A percentile compares a stretch with the other conserved stretches of the same genome.
These are phyloP conservation scores for Cladosporium sp. DNA, from an alignment of 2,329 filamentous ascomycete genomes.

Conservation along the genomic window DNA sequence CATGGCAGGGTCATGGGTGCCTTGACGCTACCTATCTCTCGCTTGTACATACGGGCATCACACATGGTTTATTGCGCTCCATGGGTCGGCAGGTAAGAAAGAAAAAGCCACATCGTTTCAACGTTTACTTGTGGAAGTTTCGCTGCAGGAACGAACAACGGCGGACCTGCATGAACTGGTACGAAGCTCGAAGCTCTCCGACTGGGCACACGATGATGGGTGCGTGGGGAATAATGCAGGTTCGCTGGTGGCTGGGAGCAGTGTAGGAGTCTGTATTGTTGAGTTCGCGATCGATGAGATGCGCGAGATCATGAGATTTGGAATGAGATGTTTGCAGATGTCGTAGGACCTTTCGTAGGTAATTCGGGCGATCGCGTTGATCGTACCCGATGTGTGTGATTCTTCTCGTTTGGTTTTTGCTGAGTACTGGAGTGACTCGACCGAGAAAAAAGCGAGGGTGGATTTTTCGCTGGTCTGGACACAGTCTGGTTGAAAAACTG, in stretches of 20 bases:
- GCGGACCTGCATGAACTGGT: slow-evolving; percentile 8
- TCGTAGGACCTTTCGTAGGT: not conserved
- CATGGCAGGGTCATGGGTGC: too few relatives aligned
- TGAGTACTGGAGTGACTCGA: not conserved
- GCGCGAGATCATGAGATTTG: not conserved
- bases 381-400: too few relatives aligned
- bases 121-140: not conserved
- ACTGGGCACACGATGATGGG: not conserved
- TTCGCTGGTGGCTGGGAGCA: slow-evolving; percentile 7
- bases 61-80: too few relatives aligned
- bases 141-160: slow-evolving; percentile 11
- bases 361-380: too few relatives aligned
- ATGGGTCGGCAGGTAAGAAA: not conserved
- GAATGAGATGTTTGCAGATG: not conserved
- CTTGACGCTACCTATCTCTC: too few relatives aligned
- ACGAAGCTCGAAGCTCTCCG: not conserved
- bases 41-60: too few relatives aligned
- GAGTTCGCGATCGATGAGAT: too few relatives aligned
- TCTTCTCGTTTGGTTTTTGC: not conserved
- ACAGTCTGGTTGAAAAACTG: too few relatives aligned
- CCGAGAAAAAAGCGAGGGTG: not conserved
- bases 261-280: too few relatives aligned
- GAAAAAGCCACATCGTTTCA: slow-evolving; percentile 11
- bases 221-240: too few relatives aligned
- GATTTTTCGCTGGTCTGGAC: not conserved